Percentiles rank a stretch among this genome's conserved stretches.
Conservation (phyloP, 2,329 filamentous ascomycete genomes). For the Pseudocercospora musae region DNA sequence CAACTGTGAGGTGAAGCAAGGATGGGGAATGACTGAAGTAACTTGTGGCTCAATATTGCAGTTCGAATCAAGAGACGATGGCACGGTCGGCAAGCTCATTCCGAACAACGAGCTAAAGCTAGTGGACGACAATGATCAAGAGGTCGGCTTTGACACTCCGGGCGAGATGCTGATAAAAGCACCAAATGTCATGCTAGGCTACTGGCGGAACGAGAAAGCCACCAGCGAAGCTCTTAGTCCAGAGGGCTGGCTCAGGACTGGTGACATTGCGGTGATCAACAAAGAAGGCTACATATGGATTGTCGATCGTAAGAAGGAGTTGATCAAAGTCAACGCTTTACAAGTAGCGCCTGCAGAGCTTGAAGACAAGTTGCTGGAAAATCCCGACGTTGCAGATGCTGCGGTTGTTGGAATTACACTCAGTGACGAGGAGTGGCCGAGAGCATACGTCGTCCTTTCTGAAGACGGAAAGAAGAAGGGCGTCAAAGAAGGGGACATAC, state of each 20-base stretch:
- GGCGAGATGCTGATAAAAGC: conserved; percentile 42
- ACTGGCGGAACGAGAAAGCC: conserved; percentile 41
- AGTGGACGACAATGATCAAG: conserved; percentile 42
- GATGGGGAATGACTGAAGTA: conserved; percentile 43
- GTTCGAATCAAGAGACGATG: conserved; percentile 33
- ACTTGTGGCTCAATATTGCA: conserved; percentile 42
- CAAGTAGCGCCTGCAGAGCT: conserved; percentile 34
- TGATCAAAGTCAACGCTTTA: conserved; percentile 40
- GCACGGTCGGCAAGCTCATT: conserved; percentile 40
- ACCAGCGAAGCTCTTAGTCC: conserved; percentile 38
- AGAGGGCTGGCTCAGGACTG: conserved; percentile 41
- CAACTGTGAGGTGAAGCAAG: conserved; percentile 38
- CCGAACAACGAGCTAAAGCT: conserved; percentile 41
- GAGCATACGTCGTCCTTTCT: conserved; percentile 53
- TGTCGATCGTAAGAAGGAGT: conserved; percentile 37
- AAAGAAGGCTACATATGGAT: conserved; percentile 36
- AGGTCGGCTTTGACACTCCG: conserved; percentile 37
- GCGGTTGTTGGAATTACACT: conserved; percentile 55
- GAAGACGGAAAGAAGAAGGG: conserved; percentile 43
- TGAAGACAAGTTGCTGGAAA: conserved; percentile 46
- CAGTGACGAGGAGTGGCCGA: conserved; percentile 50
- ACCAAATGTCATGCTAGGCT: conserved; percentile 41
- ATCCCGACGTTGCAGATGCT: conserved; percentile 53
- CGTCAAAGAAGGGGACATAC: conserved; percentile 36
- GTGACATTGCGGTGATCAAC: conserved; percentile 35